Evolutionary conservation across 1,284 basidiomycete species (phyloP), one percentile per base, ranked within the genome.

Genomic region (Vanrija pseudolonga): DNA sequence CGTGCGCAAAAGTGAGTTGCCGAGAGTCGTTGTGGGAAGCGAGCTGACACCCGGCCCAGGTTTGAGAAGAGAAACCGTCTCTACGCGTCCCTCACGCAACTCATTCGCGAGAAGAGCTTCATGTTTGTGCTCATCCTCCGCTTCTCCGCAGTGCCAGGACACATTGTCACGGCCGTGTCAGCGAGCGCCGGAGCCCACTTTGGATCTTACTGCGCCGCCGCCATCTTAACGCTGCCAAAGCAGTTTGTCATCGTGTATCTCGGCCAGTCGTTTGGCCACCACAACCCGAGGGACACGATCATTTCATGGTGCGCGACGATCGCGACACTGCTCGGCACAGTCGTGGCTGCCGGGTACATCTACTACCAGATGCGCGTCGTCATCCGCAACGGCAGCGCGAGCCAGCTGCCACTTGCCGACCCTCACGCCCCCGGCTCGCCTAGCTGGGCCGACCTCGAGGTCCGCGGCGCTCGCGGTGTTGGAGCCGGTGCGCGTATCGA

Each of bases 311-410:
- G 47, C 5, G 65, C 59, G 3, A 65, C 68, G 2, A 55, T 70
- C 18, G 43, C 63, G 3, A 74, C 71, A 4, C 59, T 74, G 26
- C 42, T 72, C 48, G 69, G 61, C n/a, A 74, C 71, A 3, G 60
- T 68, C 23, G 44, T 73, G 26, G 72, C 71, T 5, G 72, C 72
- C n/a, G 51, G 70, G 24, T 74, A 73, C 56, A 66, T 74, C 55
- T 74, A 71, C 45, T 73, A 73, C 54, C 72, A 74, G 53, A 71
- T 74, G 70, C 62, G 72, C 22, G 50, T 74, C 19, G 63, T 72
- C 32, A 64, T 73, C 63, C 60, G 61, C n/a, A 58, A 62, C 8
- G 50, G 53, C 38, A 53, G 49, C 15, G 37, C 50, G 28, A 43
- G 47, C 18, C 45, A 41, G 26, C 52, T 64, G 12, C 60, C 64